Conservation (phyloP, 305 asterid species). For the Solanum aculeatissimum region DNA sequence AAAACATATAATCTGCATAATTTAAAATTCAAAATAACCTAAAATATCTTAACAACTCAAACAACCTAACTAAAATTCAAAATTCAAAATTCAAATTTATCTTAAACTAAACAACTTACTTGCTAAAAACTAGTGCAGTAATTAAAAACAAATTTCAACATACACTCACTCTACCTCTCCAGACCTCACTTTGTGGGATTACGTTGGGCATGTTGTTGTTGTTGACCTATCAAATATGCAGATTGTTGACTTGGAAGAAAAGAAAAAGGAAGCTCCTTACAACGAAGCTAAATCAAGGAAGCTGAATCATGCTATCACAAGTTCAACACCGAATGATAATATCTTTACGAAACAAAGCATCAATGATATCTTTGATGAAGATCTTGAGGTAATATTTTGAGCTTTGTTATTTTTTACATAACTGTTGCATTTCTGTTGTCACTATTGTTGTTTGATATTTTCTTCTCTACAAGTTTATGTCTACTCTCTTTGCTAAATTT, state of each 20-base stretch:
- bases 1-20: too few species aligned
- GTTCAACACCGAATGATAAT: constrained; percentile 6
- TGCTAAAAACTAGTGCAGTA: too few species aligned
- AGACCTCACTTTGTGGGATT: neutral
- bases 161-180: neutral
- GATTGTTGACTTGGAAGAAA: constrained; percentile 54
- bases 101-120: too few species aligned
- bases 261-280: constrained; percentile 24
- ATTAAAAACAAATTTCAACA: too few species aligned
- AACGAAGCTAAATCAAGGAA: constrained; percentile 12
- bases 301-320: constrained; percentile 7
- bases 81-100: too few species aligned
- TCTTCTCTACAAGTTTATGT: neutral
- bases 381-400: constrained; percentile 24
- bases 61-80: too few species aligned
- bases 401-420: neutral
- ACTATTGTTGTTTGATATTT: neutral
- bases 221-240: constrained; percentile 9
- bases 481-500: neutral
- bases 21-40: too few species aligned
- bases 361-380: constrained; percentile 23
- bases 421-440: neutral
- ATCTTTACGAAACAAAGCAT: constrained; percentile 13
- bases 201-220: neutral
- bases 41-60: too few species aligned